These are phyloP conservation scores for Lyophyllum semitale DNA, from an alignment of 768 basidiomycete species.

Conservation along the genomic window DNA sequence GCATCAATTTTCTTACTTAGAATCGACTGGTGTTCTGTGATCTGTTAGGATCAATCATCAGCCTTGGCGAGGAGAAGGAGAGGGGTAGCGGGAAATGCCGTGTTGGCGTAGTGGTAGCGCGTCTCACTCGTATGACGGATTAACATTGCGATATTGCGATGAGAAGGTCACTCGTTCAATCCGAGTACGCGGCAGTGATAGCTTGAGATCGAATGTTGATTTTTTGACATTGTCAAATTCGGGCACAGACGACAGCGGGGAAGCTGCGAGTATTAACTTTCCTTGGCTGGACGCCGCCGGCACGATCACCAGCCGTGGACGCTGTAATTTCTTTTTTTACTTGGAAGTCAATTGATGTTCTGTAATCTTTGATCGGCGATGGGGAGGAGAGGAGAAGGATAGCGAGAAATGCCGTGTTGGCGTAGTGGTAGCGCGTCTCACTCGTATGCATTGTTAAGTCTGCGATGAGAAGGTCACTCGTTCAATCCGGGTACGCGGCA, in stretches of 20 bases:
- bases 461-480: conserved; percentile 17
- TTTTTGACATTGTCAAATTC: no score
- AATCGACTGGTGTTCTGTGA: no score
- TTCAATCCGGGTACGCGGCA: conserved; percentile 20
- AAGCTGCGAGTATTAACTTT: no score
- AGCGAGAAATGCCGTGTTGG: background rate
- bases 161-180: conserved; percentile 21
- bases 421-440: background rate
- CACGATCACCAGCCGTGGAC: no score
- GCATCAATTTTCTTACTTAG: no score
- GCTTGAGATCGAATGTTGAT: no score
- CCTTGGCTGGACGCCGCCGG: no score
- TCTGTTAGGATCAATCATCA: no score
- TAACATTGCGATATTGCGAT: background rate
- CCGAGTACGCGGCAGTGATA: conserved; percentile 13
- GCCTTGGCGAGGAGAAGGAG: background rate
- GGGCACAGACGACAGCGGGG: no score
- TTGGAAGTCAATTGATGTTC: no score
- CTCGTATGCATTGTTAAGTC: background rate
- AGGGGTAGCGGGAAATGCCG: background rate
- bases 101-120: background rate
- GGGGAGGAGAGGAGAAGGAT: background rate
- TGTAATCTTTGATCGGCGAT: no score
- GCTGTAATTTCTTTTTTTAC: no score
- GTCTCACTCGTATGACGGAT: background rate